Evolutionary conservation across 2,329 filamentous ascomycete genomes (phyloP).

Genomic region (Epichloe gansuensis): DNA sequence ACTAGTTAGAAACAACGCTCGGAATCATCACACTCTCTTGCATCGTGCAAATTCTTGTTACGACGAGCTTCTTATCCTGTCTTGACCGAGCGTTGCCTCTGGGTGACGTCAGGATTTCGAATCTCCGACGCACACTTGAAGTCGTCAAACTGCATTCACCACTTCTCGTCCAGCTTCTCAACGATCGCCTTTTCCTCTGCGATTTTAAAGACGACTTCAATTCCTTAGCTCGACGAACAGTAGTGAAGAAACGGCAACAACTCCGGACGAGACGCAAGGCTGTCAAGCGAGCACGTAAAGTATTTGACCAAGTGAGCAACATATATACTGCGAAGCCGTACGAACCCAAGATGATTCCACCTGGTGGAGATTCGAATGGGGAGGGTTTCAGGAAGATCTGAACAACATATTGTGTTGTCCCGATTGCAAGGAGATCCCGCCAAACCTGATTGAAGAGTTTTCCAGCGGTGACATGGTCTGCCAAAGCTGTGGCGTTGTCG

Average conservation of each 20-base stretch:
- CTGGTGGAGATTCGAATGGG: slow-evolving; percentile 21
- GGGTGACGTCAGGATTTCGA: not conserved
- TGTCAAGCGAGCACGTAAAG: slow-evolving; percentile 23
- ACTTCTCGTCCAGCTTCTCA: slow-evolving; percentile 50
- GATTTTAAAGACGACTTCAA: slow-evolving; percentile 9
- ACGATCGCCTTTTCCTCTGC: slow-evolving; percentile 28
- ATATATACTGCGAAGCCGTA: slow-evolving; percentile 32
- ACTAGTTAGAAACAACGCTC: not conserved
- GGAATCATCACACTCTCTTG: not conserved
- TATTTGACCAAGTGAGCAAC: slow-evolving; percentile 29
- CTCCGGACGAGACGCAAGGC: slow-evolving; percentile 22
- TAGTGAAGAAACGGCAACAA: slow-evolving; percentile 22
- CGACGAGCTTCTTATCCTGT: not conserved
- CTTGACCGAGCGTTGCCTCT: not conserved
- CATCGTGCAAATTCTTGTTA: not conserved
- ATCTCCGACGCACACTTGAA: not conserved
- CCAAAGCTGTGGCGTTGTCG: slow-evolving; percentile 78
- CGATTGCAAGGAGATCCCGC: slow-evolving; percentile 86
- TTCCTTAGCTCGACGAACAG: slow-evolving; percentile 12
- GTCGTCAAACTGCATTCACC: slow-evolving; percentile 60
- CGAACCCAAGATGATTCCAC: slow-evolving; percentile 34
- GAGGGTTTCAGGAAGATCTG: slow-evolving; percentile 58
- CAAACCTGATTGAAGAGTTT: slow-evolving; percentile 86
- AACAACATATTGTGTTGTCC: slow-evolving; percentile 77
- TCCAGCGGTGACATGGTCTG: slow-evolving; percentile 89